Evolutionary conservation across 2,329 filamentous ascomycete species (phyloP).

Genomic region (Rhynchosporium secalis): DNA sequence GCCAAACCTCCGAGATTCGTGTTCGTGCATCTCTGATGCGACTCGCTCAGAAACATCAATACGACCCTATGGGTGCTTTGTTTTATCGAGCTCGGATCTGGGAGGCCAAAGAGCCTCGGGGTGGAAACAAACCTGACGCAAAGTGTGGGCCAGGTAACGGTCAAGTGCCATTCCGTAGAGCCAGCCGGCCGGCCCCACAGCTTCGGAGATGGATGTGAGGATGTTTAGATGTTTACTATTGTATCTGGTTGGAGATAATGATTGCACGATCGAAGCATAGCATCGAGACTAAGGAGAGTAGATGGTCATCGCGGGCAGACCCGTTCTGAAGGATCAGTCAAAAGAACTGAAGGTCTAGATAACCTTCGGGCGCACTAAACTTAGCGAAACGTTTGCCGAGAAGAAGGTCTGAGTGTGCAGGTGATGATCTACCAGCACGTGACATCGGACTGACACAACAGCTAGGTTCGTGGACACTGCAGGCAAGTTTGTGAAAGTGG

Average conservation of each 20-base stretch:
- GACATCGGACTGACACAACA: neutral
- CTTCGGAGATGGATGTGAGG: neutral
- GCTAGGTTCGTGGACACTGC: neutral
- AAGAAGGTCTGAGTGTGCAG: neutral
- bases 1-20: neutral
- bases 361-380: neutral
- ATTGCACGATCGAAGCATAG: neutral
- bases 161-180: neutral
- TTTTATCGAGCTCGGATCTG: neutral
- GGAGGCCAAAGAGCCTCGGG: constrained; percentile 2
- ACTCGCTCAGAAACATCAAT: constrained; percentile 12
- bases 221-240: neutral
- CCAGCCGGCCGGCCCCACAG: neutral
- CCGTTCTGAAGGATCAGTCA: neutral
- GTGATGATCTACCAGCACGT: neutral
- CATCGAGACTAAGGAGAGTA: neutral
- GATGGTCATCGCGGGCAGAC: neutral
- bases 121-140: constrained; percentile 25
- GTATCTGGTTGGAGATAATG: neutral
- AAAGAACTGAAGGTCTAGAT: no score
- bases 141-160: constrained; percentile 9
- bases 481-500: neutral
- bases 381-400: no score
- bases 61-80: constrained; percentile 2
- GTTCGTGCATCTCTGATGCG: constrained; percentile 1